A percentile compares a stretch with the other conserved stretches of the same genome.
Evolutionary conservation across 768 basidiomycete species (phyloP).

Genomic region (Tylopilus plumbeoviolaceoides): DNA sequence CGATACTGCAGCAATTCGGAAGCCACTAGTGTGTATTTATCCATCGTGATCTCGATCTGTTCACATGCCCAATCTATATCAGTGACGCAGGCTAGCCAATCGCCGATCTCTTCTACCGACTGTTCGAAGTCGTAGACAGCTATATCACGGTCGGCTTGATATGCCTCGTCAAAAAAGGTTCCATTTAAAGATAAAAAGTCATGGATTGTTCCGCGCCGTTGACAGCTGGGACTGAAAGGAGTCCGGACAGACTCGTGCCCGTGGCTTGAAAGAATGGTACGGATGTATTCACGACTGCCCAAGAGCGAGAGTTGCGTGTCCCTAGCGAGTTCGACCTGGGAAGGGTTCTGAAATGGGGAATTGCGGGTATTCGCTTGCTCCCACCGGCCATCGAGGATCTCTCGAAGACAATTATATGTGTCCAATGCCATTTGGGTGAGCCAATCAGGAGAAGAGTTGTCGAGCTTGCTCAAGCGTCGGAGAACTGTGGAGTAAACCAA

Average conservation of each 20-base stretch:
- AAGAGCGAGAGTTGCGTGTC: constrained; percentile 35
- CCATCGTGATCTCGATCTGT: constrained; percentile 17
- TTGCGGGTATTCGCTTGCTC: constrained; percentile 18
- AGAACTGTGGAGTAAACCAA: neutral
- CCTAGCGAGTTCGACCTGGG: neutral
- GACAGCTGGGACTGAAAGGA: constrained; percentile 1
- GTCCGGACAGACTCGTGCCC: neutral
- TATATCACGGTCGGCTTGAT: constrained; percentile 6
- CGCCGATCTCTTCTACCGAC: constrained; percentile 28
- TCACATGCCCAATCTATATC: constrained; percentile 6
- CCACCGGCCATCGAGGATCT: constrained; percentile 33
- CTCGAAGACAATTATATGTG: neutral
- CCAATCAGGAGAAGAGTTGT: neutral
- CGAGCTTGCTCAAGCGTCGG: neutral
- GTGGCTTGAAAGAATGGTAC: constrained; percentile 7
- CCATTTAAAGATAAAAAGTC: constrained; percentile 15
- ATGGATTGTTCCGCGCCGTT: constrained; percentile 6
- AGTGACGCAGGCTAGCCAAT: constrained; percentile 26
- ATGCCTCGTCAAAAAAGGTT: constrained; percentile 4
- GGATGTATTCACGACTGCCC: neutral
- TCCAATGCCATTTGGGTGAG: neutral
- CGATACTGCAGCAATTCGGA: neutral
- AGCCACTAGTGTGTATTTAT: constrained; percentile 23
- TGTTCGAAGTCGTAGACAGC: constrained; percentile 37
- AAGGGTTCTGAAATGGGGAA: neutral